Evolutionary conservation across 371 early-diverging fungal species (phyloP), one percentile per base, ranked within the genome.

Genomic region (Mycotypha africana): DNA sequence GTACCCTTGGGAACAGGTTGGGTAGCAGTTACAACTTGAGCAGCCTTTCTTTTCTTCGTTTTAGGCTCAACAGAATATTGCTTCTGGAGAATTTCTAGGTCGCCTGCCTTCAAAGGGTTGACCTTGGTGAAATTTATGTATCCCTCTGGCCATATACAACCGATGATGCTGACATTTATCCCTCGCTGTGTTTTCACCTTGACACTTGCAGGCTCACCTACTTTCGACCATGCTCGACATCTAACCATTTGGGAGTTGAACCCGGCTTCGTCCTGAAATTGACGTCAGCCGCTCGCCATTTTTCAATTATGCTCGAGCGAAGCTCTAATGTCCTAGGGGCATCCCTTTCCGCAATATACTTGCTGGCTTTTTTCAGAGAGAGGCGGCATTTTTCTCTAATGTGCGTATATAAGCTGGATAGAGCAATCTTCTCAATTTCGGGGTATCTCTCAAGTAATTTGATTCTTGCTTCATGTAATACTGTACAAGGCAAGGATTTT

Each of bases 1-100:
- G 25, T 47, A 17, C 48, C 36, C 35, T 49, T 43, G n/a, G n/a
- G n/a, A n/a, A n/a, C n/a, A 15, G 30, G 4, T n/a, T n/a, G n/a
- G n/a, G n/a, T n/a, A n/a, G n/a, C n/a, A n/a, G n/a, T n/a, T n/a
- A n/a, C n/a, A n/a, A n/a, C n/a, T n/a, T n/a, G n/a, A n/a, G n/a
- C n/a, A 8, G 50, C 36, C 24, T 49, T 49, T 37, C 49, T 49
- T 31, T 49, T 49, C 34, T 37, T 49, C 20, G 10, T 20, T 20
- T 42, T n/a, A 19, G 19, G n/a, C n/a, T n/a, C n/a, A n/a, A n/a
- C n/a, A n/a, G n/a, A n/a, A n/a, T n/a, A n/a, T n/a, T n/a, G n/a
- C n/a, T n/a, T n/a, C n/a, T n/a, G n/a, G n/a, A n/a, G n/a, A n/a
- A n/a, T n/a, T n/a, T n/a, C n/a, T n/a, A n/a, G n/a, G n/a, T n/a